A percentile compares a stretch with the other conserved stretches of the same genome.
phyloP scores from a whole-genome alignment of 1,284 basidiomycete species.

The Sporisorium scitamineum region DNA sequence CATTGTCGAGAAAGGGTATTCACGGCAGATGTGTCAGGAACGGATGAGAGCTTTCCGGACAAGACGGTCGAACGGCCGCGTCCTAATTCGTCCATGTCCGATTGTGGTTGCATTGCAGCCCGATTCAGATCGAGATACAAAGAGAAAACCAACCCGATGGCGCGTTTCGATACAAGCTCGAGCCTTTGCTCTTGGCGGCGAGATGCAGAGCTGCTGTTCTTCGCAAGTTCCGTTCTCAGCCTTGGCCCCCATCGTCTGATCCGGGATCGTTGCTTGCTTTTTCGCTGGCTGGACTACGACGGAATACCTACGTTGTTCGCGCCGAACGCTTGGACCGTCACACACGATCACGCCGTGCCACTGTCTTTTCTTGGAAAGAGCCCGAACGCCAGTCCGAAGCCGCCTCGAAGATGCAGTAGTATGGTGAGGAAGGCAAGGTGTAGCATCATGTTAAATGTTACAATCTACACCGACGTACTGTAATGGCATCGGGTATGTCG shows the following conservation, averaged over 20 bases:
- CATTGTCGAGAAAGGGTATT: not conserved
- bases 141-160: not conserved
- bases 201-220: not conserved
- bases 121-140: slow-evolving; percentile 6
- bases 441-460: not conserved
- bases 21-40: slow-evolving; percentile 5
- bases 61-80: not conserved
- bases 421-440: not conserved
- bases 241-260: not conserved
- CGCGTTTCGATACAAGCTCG: not conserved
- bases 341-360: not conserved
- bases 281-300: not conserved
- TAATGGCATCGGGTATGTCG: too few species aligned
- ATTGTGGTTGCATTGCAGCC: not conserved
- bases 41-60: slow-evolving; percentile 22
- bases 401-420: not conserved
- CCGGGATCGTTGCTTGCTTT: not conserved
- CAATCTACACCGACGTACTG: too few species aligned
- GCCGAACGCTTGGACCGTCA: not conserved
- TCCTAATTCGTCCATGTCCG: not conserved
- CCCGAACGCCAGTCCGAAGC: not conserved
- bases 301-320: not conserved
- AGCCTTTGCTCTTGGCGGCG: not conserved
- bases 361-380: too few species aligned
- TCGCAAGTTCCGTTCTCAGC: not conserved